phyloP scores from a whole-genome alignment of 306 rosid species.

The Cicer cuneatum region DNA sequence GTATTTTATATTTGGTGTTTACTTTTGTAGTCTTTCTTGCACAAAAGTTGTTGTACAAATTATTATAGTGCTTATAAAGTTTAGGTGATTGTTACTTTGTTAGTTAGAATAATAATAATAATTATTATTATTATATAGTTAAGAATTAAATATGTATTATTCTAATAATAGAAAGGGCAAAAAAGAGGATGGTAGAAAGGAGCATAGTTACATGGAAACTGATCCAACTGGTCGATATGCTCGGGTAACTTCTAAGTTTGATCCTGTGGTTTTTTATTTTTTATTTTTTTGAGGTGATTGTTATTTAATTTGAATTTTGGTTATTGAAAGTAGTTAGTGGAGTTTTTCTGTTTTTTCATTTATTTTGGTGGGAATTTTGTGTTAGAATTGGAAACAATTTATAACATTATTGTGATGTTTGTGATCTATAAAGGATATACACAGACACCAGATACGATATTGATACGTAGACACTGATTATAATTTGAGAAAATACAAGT shows the following conservation, averaged over 20 bases:
- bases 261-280: background rate
- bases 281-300: too few species aligned
- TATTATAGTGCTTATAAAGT: conserved; percentile 4
- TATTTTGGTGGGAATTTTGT: background rate
- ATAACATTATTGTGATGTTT: background rate
- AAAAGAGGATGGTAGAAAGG: conserved; percentile 39
- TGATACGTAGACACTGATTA: too few species aligned
- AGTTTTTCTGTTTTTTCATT: background rate
- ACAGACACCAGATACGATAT: too few species aligned
- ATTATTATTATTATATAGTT: too few species aligned
- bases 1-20: background rate
- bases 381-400: conserved; percentile 16
- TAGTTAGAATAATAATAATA: too few species aligned
- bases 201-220: conserved; percentile 62
- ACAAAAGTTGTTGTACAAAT: conserved; percentile 10
- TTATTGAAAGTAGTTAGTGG: background rate
- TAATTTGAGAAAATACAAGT: too few species aligned
- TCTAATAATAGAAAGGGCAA: conserved; percentile 40
- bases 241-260: conserved; percentile 59
- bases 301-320: conserved; percentile 18
- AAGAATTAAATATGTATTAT: conserved; percentile 49
- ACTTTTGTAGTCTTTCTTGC: background rate
- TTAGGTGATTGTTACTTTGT: conserved; percentile 31
- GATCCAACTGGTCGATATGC: conserved; percentile 85
- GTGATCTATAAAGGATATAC: background rate